phyloP scores from a whole-genome alignment of 106 monocot species.

The Iris macrosiphon region DNA sequence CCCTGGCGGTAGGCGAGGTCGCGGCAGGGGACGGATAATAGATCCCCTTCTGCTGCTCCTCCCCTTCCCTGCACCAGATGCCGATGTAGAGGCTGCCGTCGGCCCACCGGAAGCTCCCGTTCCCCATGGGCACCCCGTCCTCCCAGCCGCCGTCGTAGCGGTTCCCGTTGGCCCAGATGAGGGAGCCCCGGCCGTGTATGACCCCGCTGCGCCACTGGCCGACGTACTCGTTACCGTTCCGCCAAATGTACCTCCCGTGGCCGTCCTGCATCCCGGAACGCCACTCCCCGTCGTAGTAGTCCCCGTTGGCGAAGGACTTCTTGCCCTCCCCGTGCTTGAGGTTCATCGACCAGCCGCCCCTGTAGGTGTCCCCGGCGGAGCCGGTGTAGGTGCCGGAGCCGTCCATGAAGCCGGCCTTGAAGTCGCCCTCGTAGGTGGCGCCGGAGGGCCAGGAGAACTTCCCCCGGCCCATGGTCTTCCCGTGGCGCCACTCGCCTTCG shows the following conservation, averaged over 20 bases:
- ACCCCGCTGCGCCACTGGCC: conserved; percentile 56
- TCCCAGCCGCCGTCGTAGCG: conserved; percentile 79
- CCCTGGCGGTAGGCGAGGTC: conserved; percentile 25
- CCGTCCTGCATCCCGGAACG: conserved; percentile 60
- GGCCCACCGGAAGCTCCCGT: conserved; percentile 61
- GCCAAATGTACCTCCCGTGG: conserved; percentile 69
- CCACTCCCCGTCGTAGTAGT: conserved; percentile 88
- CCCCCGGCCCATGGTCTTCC: conserved; percentile 63
- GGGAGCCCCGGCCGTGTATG: conserved; percentile 54
- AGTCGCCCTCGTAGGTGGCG: conserved; percentile 86
- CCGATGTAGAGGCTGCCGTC: conserved; percentile 87
- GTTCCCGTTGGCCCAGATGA: conserved; percentile 74
- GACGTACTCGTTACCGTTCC: conserved; percentile 63
- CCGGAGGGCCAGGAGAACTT: conserved; percentile 97
- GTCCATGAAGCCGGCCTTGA: conserved; percentile 88
- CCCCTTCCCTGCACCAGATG: conserved; percentile 26
- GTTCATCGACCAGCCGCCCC: conserved; percentile 71
- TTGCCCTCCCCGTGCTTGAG: conserved; percentile 64
- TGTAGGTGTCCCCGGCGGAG: conserved; percentile 73
- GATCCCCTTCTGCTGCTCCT: conserved; percentile 54
- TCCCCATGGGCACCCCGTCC: conserved; percentile 55
- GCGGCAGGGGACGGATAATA: conserved; percentile 60
- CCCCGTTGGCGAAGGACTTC: conserved; percentile 72
- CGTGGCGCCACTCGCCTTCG: conserved; percentile 79
- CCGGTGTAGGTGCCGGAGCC: conserved; percentile 77